phyloP scores from a whole-genome alignment of 441 rosid species.

The Geranium incanum region DNA sequence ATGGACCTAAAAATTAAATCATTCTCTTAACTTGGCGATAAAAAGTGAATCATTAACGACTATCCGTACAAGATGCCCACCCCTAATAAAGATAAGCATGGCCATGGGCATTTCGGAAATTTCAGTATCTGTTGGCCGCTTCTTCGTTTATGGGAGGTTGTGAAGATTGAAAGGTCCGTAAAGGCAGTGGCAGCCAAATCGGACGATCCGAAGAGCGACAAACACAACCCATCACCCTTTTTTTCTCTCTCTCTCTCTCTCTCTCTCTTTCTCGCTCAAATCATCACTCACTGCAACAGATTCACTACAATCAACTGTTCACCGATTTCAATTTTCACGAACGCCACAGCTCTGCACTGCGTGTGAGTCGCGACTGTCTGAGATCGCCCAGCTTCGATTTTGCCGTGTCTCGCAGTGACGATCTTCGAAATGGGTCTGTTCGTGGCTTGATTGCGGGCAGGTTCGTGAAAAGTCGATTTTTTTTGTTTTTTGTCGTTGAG shows the following conservation, averaged over 20 bases:
- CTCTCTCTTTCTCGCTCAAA: not conserved
- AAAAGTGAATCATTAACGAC: no score
- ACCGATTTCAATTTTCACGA: no score
- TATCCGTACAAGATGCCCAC: no score
- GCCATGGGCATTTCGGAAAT: not conserved
- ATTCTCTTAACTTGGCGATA: no score
- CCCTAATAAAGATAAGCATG: not conserved
- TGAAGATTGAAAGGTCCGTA: not conserved
- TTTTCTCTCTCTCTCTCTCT: not conserved
- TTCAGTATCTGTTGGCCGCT: no score
- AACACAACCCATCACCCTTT: not conserved
- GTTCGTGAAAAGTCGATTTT: not conserved
- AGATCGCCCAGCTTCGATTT: no score
- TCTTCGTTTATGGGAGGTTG: not conserved
- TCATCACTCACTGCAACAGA: not conserved
- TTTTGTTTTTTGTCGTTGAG: not conserved
- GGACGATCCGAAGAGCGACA: not conserved
- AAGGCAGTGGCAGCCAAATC: conserved; percentile 3
- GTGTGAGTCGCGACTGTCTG: no score
- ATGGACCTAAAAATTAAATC: no score
- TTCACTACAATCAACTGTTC: not conserved
- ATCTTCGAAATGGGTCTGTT: no score
- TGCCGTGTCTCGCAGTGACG: no score
- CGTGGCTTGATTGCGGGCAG: not conserved
- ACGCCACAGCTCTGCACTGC: no score